phyloP scores from a whole-genome alignment of 768 basidiomycete genomes.

The Boletus huronensis region DNA sequence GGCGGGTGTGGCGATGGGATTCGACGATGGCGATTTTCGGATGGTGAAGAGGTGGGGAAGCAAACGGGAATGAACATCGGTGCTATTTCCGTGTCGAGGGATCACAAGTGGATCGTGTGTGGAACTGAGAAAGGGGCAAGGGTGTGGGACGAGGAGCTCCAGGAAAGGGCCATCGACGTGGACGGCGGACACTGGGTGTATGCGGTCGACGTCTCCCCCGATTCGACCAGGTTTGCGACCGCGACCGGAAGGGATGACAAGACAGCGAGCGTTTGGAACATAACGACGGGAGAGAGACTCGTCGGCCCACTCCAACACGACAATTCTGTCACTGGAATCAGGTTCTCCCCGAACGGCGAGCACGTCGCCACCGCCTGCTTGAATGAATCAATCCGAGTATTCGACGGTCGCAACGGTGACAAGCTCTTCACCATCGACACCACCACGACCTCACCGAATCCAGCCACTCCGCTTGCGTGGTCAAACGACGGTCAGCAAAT shows the following conservation, averaged over 20 bases:
- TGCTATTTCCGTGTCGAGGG: neutral
- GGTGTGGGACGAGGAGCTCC: neutral
- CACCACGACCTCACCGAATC: too few species aligned
- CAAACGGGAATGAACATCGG: neutral
- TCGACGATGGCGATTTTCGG: neutral
- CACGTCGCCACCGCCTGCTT: neutral
- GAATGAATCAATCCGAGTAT: neutral
- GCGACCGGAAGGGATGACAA: neutral
- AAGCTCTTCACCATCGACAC: neutral
- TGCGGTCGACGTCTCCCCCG: neutral
- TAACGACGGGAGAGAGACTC: neutral
- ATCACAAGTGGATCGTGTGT: neutral
- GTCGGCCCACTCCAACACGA: neutral
- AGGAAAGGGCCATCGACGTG: neutral
- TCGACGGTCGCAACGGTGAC: neutral
- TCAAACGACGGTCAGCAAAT: neutral
- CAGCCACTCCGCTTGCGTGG: neutral
- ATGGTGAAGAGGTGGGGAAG: neutral
- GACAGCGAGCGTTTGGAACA: neutral
- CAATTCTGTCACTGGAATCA: neutral
- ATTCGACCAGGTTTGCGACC: neutral
- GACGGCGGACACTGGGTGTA: neutral
- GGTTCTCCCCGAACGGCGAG: neutral
- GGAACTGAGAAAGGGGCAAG: neutral
- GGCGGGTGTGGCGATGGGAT: neutral